These are phyloP conservation scores for Solanum peruvianum DNA, from an alignment of 257 asterid genomes.

Conservation along the genomic window DNA sequence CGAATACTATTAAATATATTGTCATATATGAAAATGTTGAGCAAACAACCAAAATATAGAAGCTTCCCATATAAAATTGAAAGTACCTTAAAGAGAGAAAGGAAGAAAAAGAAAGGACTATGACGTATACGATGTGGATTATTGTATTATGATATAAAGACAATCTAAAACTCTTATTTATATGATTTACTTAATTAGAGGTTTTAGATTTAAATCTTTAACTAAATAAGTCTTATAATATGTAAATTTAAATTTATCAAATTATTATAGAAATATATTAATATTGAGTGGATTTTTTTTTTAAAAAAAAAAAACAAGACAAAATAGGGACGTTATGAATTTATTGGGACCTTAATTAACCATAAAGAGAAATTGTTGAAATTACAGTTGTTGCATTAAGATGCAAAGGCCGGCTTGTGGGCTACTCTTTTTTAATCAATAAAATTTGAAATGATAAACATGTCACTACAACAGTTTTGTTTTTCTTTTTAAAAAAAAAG, in stretches of 20 bases:
- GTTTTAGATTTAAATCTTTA: neutral
- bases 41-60: neutral
- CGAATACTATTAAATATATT: neutral
- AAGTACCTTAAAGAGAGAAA: neutral
- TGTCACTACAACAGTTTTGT: neutral
- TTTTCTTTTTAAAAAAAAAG: no score
- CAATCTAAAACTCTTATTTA: neutral
- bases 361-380: neutral
- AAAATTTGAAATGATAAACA: neutral
- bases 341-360: neutral
- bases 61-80: neutral
- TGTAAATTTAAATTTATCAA: neutral
- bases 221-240: neutral
- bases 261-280: neutral
- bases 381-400: neutral
- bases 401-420: neutral
- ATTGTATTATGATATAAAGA: neutral
- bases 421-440: neutral
- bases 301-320: neutral
- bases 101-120: neutral
- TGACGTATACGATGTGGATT: neutral
- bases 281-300: neutral
- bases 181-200: neutral
- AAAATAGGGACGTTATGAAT: neutral
- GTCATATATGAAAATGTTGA: neutral